Evolutionary conservation across 129 eudicot genomes (phyloP), one percentile per base, ranked within the genome.

Genomic region (Cynara cardunculus): DNA sequence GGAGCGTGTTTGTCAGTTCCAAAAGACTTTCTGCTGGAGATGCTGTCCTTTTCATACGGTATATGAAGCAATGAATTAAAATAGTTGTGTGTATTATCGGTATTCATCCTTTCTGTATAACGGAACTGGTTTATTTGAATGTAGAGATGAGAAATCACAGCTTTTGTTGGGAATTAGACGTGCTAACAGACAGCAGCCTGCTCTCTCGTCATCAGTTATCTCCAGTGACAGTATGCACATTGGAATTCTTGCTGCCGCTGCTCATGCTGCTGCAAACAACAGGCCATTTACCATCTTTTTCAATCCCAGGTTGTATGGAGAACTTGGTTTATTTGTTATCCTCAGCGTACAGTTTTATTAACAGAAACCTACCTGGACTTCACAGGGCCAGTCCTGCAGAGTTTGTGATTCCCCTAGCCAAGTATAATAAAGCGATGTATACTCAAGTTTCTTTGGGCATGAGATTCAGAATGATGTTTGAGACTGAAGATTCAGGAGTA

Each of bases 151-250:
- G 70, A 94, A 94, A 83, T 92, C 94, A 44, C 97, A 94, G 72
- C 89, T 92, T 81, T 90, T 94, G 75, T 71, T 94, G 85, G 98
- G 98, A 69, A 90, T 88, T 69, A 80, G 91, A 77, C 88, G 92
- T 25, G 93, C 98, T 37, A 94, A 90, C 84, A 88, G 94, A 89
- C 98, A 91, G 81, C 98, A 94, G 81, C 89, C 96, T 44, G 91
- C 98, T 65, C 90, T 94, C 34, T 92, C 98, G 16, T 94, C 98
- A 53, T 94, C 98, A 7, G 98, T 94, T 65, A 94, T 94, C 83
- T 90, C 98, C 3, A 94, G 98, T 73, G 98, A 94, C 83, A 94
- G 98, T 86, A 91, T 94, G 98, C 98, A 94, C 80, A 94, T 94
- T 32, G 98, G 98, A 69, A 86, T 94, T 79, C 93, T 94, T 83